These are phyloP conservation scores for Termitomyces sp. DNA, from an alignment of 768 basidiomycete species.

Conservation along the genomic window DNA sequence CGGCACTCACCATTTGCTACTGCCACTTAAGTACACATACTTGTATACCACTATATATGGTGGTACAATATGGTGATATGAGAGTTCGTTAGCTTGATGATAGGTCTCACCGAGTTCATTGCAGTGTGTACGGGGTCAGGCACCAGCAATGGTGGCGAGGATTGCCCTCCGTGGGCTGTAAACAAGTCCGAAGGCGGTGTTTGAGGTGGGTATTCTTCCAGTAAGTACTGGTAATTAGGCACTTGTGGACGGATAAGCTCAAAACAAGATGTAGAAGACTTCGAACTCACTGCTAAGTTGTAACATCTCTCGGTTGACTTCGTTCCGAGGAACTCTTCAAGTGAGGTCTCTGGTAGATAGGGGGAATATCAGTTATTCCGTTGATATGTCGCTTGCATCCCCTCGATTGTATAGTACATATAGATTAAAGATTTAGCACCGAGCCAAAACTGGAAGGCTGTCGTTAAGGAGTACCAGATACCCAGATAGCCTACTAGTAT, in stretches of 20 bases:
- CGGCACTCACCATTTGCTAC: too few species aligned
- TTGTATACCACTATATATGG: neutral
- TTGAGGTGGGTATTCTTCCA: neutral
- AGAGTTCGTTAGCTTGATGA: neutral
- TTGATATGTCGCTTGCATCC: too few species aligned
- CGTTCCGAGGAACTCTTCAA: neutral
- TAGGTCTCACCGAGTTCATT: neutral
- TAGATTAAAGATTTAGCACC: too few species aligned
- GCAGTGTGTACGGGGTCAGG: neutral
- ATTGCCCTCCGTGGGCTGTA: neutral
- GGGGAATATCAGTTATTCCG: too few species aligned
- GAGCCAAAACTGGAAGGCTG: too few species aligned
- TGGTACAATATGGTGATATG: neutral
- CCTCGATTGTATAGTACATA: too few species aligned
- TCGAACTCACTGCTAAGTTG: neutral
- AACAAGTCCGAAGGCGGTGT: neutral
- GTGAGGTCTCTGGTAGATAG: too few species aligned
- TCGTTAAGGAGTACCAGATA: too few species aligned
- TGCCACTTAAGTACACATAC: neutral
- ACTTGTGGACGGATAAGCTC: neutral
- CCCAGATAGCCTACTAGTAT: too few species aligned
- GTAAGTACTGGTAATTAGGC: too few species aligned
- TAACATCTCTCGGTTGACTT: too few species aligned
- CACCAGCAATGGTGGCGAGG: neutral
- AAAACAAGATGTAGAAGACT: neutral